Base-by-base conservation (phyloP, 192 early-diverging fungal genomes). In the Geranomyces variabilis region DNA sequence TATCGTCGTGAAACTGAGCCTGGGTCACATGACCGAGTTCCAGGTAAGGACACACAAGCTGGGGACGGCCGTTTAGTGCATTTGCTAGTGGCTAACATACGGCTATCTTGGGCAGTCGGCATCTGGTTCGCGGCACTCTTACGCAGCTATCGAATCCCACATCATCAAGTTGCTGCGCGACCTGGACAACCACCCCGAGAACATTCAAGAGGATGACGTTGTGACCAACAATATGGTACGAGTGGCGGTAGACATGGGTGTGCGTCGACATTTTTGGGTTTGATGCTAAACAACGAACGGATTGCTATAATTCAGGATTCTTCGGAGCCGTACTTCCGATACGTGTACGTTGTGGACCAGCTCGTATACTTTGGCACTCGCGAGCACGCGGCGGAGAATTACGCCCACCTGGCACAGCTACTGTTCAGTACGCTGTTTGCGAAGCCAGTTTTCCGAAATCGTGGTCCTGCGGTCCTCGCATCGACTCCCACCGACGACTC, bases 301-400 rank as follows among this genome's bases (percentile, higher is more conserved):
- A n/a, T n/a, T n/a, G n/a, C n/a, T n/a, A n/a, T n/a, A 6, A 17
- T 31, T 8, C 29, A 60, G 58, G 58, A 60, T 71, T 53, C 69
- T 36, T 76, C 75, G 46, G 89, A 92, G 24, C 55, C 87, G 10
- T 87, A 84, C 48, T 90, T 93, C 60, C 75, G 83, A 48, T 93
- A 90, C 67, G 72, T 82, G 29, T 91, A 90, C 68, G 85, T 93
- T 59, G 87, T 92, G 1, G 90, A 93, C 76, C 87, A 93, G 68
- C 75, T 93, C 19, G 83, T 91, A 30, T 88, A 90, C 48, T 91
- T 86, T 77, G 87, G 87, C n/a, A 92, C 92, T 0, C 85, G 89
- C 44, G 90, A 92, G 64, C 81, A 87, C 36, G 89, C 87, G 13
- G 82, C 88, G 0, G 89, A 92, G 51, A 84, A 83, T 65, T 93